These are phyloP conservation scores for Pichia nakasei DNA, from an alignment of 805 yeast genomes.

Conservation along the genomic window DNA sequence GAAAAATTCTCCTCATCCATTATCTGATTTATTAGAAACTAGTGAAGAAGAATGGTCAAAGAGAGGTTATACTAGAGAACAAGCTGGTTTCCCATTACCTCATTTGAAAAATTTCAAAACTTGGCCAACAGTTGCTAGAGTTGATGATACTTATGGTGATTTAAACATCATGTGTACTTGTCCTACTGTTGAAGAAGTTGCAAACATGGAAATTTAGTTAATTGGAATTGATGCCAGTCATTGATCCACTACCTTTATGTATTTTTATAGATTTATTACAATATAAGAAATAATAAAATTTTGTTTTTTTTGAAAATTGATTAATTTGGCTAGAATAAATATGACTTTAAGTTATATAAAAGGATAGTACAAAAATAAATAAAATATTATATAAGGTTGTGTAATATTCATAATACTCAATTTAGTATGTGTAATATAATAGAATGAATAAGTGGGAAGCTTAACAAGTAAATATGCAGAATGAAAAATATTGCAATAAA, in stretches of 20 bases:
- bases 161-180: constrained; percentile 89
- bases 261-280: neutral
- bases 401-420: neutral
- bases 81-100: constrained; percentile 89
- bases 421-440: neutral
- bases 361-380: neutral
- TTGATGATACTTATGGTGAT: constrained; percentile 94
- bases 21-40: constrained; percentile 62
- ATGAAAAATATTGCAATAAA: neutral
- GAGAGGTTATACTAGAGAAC: constrained; percentile 85
- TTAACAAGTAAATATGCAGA: neutral
- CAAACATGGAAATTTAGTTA: constrained; percentile 16
- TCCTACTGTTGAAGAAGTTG: constrained; percentile 74
- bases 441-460: constrained; percentile 6
- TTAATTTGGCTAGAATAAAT: neutral
- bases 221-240: neutral
- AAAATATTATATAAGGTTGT: neutral
- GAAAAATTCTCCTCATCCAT: constrained; percentile 88
- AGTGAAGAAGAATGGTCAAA: constrained; percentile 60
- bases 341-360: constrained; percentile 1
- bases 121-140: constrained; percentile 93
- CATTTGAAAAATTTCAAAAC: constrained; percentile 66
- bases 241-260: no score
- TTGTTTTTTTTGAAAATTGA: neutral
- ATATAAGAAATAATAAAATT: neutral